A percentile compares a stretch with the other conserved stretches of the same genome.
Evolutionary conservation across 2,329 filamentous ascomycete species (phyloP).

Genomic region (Cytospora schulzeri): DNA sequence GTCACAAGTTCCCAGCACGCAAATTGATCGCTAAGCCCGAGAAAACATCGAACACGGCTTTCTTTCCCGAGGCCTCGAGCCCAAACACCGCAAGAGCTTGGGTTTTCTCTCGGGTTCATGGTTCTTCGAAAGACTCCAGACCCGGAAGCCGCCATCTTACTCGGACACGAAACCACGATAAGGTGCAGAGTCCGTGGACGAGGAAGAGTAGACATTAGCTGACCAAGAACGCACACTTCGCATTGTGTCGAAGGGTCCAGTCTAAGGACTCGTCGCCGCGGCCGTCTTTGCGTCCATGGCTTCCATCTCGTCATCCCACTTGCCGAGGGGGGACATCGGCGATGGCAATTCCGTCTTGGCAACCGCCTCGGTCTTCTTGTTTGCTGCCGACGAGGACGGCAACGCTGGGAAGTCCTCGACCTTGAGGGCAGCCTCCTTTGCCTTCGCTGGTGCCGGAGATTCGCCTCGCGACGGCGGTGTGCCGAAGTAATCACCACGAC

Average conservation of each 20-base stretch:
- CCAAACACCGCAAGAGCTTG: background rate
- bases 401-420: constrained; percentile 46
- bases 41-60: background rate
- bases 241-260: background rate
- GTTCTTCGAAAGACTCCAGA: background rate
- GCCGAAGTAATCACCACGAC: constrained; percentile 32
- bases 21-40: background rate
- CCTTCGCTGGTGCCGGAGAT: constrained; percentile 30
- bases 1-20: background rate
- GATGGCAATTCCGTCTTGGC: constrained; percentile 33
- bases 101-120: background rate
- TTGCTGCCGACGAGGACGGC: constrained; percentile 33
- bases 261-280: constrained; percentile 18
- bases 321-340: constrained; percentile 43
- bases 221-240: background rate
- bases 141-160: no score
- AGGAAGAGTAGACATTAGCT: no score
- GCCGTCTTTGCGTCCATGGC: constrained; percentile 44
- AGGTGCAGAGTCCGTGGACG: no score
- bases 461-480: constrained; percentile 2
- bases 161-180: no score
- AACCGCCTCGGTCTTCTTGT: constrained; percentile 27
- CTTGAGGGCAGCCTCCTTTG: constrained; percentile 38
- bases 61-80: background rate
- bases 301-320: constrained; percentile 64